phyloP scores from a whole-genome alignment of 148 eudicot genomes.

The Vaccinium darrowii region DNA sequence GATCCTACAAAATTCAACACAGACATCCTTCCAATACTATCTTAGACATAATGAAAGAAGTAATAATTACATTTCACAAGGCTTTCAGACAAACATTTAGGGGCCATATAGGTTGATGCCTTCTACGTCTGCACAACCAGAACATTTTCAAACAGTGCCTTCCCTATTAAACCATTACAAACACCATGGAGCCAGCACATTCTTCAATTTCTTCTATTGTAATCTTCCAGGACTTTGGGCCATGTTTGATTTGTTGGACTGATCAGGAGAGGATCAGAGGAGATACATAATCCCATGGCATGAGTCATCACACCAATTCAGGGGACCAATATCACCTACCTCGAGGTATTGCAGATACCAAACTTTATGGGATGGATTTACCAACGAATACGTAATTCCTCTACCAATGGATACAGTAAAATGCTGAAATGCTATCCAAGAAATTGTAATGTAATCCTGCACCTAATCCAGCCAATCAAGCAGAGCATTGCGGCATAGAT shows the following conservation, averaged over 20 bases:
- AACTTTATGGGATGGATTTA: neutral
- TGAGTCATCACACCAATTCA: no score
- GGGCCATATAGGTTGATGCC: conserved; percentile 1
- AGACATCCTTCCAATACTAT: neutral
- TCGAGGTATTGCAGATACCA: neutral
- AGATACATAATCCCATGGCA: no score
- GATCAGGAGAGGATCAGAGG: no score
- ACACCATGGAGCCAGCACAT: no score
- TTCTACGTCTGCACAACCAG: neutral
- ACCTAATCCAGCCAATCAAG: conserved; percentile 2
- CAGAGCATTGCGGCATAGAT: conserved; percentile 7
- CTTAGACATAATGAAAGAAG: no score
- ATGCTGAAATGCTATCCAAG: neutral
- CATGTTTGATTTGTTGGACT: no score
- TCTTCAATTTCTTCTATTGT: no score
- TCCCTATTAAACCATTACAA: neutral
- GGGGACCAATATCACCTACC: neutral
- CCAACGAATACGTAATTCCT: neutral
- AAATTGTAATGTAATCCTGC: neutral
- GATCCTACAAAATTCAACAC: neutral
- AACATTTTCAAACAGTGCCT: neutral
- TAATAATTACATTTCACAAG: neutral
- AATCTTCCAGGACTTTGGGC: no score
- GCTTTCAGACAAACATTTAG: neutral
- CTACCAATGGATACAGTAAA: neutral